A percentile compares a stretch with the other conserved stretches of the same genome.
These are phyloP conservation scores for Malassezia pachydermatis DNA, from an alignment of 1,284 basidiomycete species.

Conservation along the genomic window DNA sequence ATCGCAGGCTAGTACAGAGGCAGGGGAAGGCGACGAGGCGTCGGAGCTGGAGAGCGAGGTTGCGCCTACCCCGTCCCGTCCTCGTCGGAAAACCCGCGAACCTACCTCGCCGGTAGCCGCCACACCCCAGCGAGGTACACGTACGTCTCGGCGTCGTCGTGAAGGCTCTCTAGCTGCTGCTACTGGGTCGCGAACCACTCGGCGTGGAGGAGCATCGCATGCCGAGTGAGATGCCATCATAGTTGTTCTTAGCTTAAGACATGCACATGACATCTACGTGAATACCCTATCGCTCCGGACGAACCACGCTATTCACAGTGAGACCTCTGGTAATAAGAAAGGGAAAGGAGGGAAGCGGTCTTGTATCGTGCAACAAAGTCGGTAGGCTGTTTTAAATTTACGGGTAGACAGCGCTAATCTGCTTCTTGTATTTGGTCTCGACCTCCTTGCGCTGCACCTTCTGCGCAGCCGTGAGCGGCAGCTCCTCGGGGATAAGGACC, in stretches of 20 bases:
- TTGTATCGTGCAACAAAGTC: too few relatives aligned
- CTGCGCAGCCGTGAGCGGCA: conserved; percentile 45
- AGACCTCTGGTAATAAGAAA: too few relatives aligned
- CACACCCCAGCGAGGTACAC: conserved; percentile 3
- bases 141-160: conserved; percentile 7
- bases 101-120: neutral
- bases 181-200: neutral
- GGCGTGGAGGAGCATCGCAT: neutral
- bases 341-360: too few relatives aligned
- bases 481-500: conserved; percentile 38
- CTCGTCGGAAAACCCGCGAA: conserved; percentile 1
- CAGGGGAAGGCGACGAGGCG: neutral
- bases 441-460: conserved; percentile 44
- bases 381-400: too few relatives aligned
- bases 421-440: conserved; percentile 31
- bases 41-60: neutral
- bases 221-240: too few relatives aligned
- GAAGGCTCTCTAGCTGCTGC: neutral
- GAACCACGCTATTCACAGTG: too few relatives aligned
- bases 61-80: neutral
- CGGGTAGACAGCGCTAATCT: conserved; percentile 40
- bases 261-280: too few relatives aligned
- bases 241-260: too few relatives aligned
- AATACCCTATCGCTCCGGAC: too few relatives aligned
- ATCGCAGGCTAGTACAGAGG: conserved; percentile 6